Conservation (phyloP, 2,329 filamentous ascomycete species). For the Aspergillus pseudoglaucus region DNA sequence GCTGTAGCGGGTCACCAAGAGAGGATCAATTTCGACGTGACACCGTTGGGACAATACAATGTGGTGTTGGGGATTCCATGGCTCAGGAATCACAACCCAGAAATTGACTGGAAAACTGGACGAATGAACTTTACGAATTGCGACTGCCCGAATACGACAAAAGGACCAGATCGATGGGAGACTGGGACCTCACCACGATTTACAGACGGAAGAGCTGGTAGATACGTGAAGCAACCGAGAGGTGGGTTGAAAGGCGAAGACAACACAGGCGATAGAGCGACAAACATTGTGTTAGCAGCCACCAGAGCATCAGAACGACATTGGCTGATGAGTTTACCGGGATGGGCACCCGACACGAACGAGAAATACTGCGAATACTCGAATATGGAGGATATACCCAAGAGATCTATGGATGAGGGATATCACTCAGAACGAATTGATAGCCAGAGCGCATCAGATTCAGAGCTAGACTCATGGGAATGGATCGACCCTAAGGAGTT, state of each 20-base stretch:
- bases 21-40: background rate
- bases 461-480: background rate
- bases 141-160: background rate
- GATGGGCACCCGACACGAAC: background rate
- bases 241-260: background rate
- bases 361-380: background rate
- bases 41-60: background rate
- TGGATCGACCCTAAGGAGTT: background rate
- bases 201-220: background rate
- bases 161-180: background rate
- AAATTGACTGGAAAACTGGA: background rate
- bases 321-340: background rate
- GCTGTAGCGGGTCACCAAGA: background rate
- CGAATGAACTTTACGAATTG: background rate
- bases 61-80: constrained; percentile 1
- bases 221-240: background rate
- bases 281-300: background rate
- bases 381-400: background rate
- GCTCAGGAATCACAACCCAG: background rate
- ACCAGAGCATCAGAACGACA: background rate
- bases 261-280: background rate
- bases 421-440: background rate
- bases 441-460: background rate
- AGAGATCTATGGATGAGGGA: background rate
- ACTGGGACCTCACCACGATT: background rate